Base-by-base conservation (phyloP, 352 stramenopile species). In the Pythium dissotocum region DNA sequence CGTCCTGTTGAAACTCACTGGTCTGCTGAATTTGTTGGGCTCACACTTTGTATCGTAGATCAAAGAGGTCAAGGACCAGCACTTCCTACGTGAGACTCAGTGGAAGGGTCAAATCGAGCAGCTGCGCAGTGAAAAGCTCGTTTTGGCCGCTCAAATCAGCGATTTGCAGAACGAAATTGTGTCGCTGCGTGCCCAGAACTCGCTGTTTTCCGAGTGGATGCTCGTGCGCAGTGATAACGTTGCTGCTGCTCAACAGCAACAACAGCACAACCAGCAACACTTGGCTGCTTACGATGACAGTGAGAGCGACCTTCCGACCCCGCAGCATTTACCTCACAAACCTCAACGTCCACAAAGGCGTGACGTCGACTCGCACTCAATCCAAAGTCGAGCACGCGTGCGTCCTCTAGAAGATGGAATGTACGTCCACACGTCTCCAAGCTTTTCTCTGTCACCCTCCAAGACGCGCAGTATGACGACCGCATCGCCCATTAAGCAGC, bases 141-240 rank as follows among this genome's bases (percentile, higher is more conserved):
- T 75, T 13, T 42, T 87, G 1, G 72, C 84, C 24, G 69, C 77
- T 24, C 75, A 83, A 33, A 66, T 90, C 1, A 44, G 57, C 1
- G 85, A 92, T 38, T 65, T 93, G 16, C 71, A 92, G 48, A 68
- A 70, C n/a, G 87, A 95, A 33, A 62, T 91, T 12, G 66, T 67
- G 5, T 79, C 84, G 0, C 59, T 93, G 21, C 80, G 85, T 9
- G 70, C 79, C 10, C 82, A 91, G 57, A 92, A 90, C 58, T 79
- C 78, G 8, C 63, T 91, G 33, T 84, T 89, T 38, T 92, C 84
- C 21, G 83, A 93, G 64, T 93, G 83, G 79, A 89, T 92, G 87
- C 76, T 92, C 6, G 81, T 94, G 55, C 78, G 80, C 8, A 89
- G 82, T 60, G 81, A 86, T 33, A 90, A 91, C 35, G 56, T 73